A percentile compares a stretch with the other conserved stretches of the same genome.
phyloP scores from a whole-genome alignment of 108 stramenopile genomes.

The Skeletonema potamos region DNA sequence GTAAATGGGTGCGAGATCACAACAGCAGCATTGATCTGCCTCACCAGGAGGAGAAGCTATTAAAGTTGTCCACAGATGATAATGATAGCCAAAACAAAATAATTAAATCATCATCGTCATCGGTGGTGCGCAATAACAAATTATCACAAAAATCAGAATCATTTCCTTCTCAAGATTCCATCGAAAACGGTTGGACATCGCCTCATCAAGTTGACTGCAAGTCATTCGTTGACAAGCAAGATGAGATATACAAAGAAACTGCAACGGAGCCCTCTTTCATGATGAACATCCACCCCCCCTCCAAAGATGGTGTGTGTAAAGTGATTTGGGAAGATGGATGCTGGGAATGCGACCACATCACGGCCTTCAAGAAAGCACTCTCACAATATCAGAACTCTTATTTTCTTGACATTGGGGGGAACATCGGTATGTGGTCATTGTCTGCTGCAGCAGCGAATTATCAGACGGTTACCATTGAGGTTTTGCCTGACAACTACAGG shows the following conservation, averaged over 20 bases:
- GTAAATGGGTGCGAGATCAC: constrained; percentile 2
- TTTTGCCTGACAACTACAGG: constrained; percentile 7
- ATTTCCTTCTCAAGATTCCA: too few species aligned
- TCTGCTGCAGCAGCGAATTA: constrained; percentile 18
- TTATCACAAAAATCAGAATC: too few species aligned
- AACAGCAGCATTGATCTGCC: constrained; percentile 6
- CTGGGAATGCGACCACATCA: constrained; percentile 23
- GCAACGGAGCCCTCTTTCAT: constrained; percentile 11
- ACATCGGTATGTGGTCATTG: constrained; percentile 41
- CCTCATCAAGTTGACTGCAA: constrained; percentile 3
- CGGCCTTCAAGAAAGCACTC: constrained; percentile 7
- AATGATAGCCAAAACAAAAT: too few species aligned
- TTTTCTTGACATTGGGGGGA: constrained; percentile 36
- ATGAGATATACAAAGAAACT: constrained; percentile 5
- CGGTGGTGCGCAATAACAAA: too few species aligned
- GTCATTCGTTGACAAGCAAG: background rate
- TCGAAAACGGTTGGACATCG: background rate
- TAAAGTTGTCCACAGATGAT: too few species aligned
- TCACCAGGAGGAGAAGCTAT: background rate
- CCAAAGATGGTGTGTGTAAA: constrained; percentile 11
- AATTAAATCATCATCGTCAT: too few species aligned
- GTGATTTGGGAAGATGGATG: constrained; percentile 21
- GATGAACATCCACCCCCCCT: constrained; percentile 41
- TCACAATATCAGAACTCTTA: constrained; percentile 9
- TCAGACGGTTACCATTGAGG: constrained; percentile 25